Percentiles rank a stretch among this genome's conserved stretches.
phyloP scores from a whole-genome alignment of 805 yeast genomes.

The Pichia manshurica region DNA sequence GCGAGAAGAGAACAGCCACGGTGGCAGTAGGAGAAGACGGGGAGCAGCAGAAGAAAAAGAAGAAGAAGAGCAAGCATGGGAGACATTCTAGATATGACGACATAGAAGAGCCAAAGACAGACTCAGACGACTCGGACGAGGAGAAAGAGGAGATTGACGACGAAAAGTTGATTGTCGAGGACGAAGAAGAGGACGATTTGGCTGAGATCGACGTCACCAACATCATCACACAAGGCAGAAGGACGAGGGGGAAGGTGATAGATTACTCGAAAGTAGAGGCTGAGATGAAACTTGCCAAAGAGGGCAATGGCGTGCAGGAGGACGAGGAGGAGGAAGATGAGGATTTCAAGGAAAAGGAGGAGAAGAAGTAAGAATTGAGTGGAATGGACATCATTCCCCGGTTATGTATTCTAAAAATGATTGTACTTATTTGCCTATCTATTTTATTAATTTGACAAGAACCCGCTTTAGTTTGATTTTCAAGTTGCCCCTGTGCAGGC shows the following conservation, averaged over 20 bases:
- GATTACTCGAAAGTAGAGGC: slow-evolving; percentile 80
- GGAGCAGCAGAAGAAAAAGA: slow-evolving; percentile 7
- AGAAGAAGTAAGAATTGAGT: slow-evolving; percentile 6
- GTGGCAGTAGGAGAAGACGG: slow-evolving; percentile 1
- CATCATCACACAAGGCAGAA: slow-evolving; percentile 77
- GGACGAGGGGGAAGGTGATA: slow-evolving; percentile 85
- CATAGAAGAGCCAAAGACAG: slow-evolving; percentile 18
- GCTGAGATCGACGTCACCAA: slow-evolving; percentile 76
- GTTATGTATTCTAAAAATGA: neutral
- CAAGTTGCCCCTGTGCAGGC: no score
- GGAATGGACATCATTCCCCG: neutral
- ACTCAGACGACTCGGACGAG: slow-evolving; percentile 21
- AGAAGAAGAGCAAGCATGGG: slow-evolving; percentile 17
- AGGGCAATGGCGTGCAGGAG: slow-evolving; percentile 41
- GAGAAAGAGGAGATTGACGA: slow-evolving; percentile 44
- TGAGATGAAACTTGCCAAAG: slow-evolving; percentile 48
- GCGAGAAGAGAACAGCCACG: neutral
- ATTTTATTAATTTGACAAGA: no score
- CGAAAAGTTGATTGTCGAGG: slow-evolving; percentile 50
- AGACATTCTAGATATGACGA: slow-evolving; percentile 23
- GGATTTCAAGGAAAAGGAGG: slow-evolving; percentile 43
- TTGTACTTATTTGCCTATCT: no score
- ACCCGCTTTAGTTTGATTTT: no score
- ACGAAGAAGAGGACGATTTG: slow-evolving; percentile 71
- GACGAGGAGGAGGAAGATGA: slow-evolving; percentile 39